phyloP scores from a whole-genome alignment of 2,329 filamentous ascomycete species.

The Fonsecaea erecta region DNA sequence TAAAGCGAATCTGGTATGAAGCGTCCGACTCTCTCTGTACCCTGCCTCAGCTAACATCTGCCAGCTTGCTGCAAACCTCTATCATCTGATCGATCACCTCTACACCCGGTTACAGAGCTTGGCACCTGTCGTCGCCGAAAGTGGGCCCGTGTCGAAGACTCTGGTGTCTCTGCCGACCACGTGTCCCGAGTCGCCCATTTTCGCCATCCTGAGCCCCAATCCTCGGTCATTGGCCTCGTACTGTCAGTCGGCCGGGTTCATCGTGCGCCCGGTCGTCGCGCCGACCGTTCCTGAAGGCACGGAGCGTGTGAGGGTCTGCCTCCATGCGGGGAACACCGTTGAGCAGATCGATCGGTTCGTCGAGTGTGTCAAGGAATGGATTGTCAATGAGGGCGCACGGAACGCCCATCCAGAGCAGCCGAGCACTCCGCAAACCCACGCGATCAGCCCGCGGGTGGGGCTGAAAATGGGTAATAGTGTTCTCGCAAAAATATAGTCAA shows the following conservation, averaged over 20 bases:
- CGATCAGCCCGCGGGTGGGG: background rate
- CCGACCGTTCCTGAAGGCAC: slow-evolving; percentile 69
- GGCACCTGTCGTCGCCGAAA: slow-evolving; percentile 32
- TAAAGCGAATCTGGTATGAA: slow-evolving; percentile 51
- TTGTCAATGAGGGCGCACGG: slow-evolving; percentile 29
- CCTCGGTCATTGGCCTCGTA: slow-evolving; percentile 63
- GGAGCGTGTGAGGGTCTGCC: slow-evolving; percentile 68
- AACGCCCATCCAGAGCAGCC: background rate
- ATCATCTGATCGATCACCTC: slow-evolving; percentile 53
- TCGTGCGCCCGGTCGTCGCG: slow-evolving; percentile 69
- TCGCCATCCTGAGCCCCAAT: slow-evolving; percentile 63
- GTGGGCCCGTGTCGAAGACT: slow-evolving; percentile 44
- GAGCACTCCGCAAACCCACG: background rate
- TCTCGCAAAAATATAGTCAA: slow-evolving; percentile 10
- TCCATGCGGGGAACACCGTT: slow-evolving; percentile 69
- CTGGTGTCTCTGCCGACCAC: slow-evolving; percentile 28
- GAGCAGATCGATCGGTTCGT: slow-evolving; percentile 62
- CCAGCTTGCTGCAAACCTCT: slow-evolving; percentile 53
- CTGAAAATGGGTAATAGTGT: background rate
- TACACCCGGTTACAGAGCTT: slow-evolving; percentile 51
- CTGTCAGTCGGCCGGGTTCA: slow-evolving; percentile 64
- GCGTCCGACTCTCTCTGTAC: slow-evolving; percentile 27
- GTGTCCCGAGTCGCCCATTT: slow-evolving; percentile 64
- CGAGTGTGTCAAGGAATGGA: slow-evolving; percentile 56
- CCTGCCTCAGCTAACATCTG: slow-evolving; percentile 6